Base-by-base conservation (phyloP, 176 grass and related monocot species). In the Oryza punctata region DNA sequence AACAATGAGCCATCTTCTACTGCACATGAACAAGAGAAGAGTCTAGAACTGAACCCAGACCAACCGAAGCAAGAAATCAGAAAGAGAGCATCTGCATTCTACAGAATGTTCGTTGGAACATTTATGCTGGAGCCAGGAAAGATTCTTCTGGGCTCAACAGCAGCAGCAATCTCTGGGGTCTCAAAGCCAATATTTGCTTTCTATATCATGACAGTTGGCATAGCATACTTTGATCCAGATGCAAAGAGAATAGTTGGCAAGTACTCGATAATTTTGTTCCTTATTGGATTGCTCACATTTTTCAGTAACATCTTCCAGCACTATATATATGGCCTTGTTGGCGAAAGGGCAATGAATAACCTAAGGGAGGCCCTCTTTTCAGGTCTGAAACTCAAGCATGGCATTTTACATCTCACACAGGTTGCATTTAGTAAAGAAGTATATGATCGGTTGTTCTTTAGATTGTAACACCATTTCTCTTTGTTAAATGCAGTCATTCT, bases 341-440 rank as follows among this genome's bases (percentile, higher is more conserved):
- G 85, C 1, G 91, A 94, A 83, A 88, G 38, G 44, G 85, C 88
- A 52, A 90, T 77, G 82, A 90, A 87, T 67, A 88, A 90, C 82
- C 88, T 90, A 72, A 85, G 91, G 52, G 82, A 83, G 71, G 85
- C 82, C 37, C 88, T 93, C 11, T 94, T 94, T 83, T 90, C 91
- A 88, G 91, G 91, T 93, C 69, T 81, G 37, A 59, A 15, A 54
- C 65, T 61, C 19, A 0, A n/a, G 32, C 44, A 78, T 78, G 43
- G 18, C 70, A 2, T 68, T 81, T 26, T 26, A 19, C 46, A 12
- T 67, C 6, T 82, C 49, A 49, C 14, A 38, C 29, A 82, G 40
- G 49, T 50, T 77, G 85, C 79, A 82, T 70, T 70, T 37, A 63
- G 67, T 32, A 81, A 15, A 70, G 15, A 47, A 49, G 4, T 63